phyloP scores from a whole-genome alignment of 805 yeast genomes.

The Suhomyces kilbournensis region DNA sequence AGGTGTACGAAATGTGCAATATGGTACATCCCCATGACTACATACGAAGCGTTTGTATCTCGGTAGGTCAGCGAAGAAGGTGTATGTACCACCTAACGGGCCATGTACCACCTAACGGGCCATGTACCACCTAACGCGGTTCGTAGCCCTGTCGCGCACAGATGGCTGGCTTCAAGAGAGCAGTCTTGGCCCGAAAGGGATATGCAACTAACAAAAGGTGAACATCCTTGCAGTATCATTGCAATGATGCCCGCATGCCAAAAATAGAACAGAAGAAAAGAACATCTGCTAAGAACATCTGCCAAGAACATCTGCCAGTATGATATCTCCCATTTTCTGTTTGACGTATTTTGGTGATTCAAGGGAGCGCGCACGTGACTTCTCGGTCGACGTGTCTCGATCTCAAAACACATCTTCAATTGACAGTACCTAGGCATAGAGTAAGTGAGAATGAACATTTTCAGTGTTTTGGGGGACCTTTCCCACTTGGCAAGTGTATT shows the following conservation, averaged over 20 bases:
- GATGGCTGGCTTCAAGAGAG: no score
- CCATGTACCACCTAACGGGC: neutral
- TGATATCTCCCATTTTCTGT: no score
- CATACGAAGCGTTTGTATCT: neutral
- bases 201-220: no score
- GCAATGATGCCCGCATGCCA: no score
- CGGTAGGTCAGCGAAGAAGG: neutral
- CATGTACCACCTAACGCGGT: neutral
- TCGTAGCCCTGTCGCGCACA: neutral
- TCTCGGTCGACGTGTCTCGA: neutral
- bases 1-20: neutral
- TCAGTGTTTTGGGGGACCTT: constrained; percentile 61
- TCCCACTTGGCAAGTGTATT: constrained; percentile 80
- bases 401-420: neutral
- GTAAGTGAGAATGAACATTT: constrained; percentile 33
- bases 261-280: no score
- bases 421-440: neutral
- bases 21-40: neutral
- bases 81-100: no score
- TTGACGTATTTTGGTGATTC: no score
- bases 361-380: no score
- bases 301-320: no score
- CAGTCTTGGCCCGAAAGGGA: no score
- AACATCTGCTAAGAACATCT: no score
- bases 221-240: no score